Percentiles rank a stretch among this genome's conserved stretches.
These are phyloP conservation scores for Schizochytrium sp. DNA, from an alignment of 108 stramenopile species.

Conservation along the genomic window DNA sequence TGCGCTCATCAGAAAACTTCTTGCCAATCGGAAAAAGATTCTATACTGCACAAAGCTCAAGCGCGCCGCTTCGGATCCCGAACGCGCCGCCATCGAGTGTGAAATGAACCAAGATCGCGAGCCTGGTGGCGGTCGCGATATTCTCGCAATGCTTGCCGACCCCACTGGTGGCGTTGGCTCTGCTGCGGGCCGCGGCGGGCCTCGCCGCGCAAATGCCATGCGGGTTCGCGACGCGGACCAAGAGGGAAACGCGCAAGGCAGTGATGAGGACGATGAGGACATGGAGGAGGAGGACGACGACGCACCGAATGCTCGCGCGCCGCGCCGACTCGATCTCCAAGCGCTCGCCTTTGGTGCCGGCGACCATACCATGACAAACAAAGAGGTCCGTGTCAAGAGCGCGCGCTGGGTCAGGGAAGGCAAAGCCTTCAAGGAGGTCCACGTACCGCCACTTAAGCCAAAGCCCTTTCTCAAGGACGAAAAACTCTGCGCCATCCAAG, in stretches of 20 bases:
- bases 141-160: conserved; percentile 69
- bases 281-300: conserved; percentile 29
- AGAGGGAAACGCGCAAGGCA: not conserved
- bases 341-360: conserved; percentile 78
- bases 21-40: conserved; percentile 75
- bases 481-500: conserved; percentile 56
- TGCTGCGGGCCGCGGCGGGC: not conserved
- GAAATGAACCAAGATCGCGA: conserved; percentile 64
- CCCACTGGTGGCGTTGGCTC: conserved; percentile 59
- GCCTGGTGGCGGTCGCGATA: conserved; percentile 46
- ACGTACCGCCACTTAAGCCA: conserved; percentile 85
- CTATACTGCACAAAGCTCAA: conserved; percentile 86
- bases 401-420: conserved; percentile 83
- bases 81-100: conserved; percentile 67
- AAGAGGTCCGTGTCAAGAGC: conserved; percentile 76
- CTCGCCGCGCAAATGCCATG: not conserved
- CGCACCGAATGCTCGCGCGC: conserved; percentile 24
- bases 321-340: conserved; percentile 74
- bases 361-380: conserved; percentile 85
- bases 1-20: conserved; percentile 80
- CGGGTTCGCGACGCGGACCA: conserved; percentile 18
- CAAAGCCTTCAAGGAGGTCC: conserved; percentile 97
- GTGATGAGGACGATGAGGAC: conserved; percentile 30
- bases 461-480: conserved; percentile 64
- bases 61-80: conserved; percentile 71